Base-by-base conservation (phyloP, 257 asterid species). In the Linderniella brevidens region DNA sequence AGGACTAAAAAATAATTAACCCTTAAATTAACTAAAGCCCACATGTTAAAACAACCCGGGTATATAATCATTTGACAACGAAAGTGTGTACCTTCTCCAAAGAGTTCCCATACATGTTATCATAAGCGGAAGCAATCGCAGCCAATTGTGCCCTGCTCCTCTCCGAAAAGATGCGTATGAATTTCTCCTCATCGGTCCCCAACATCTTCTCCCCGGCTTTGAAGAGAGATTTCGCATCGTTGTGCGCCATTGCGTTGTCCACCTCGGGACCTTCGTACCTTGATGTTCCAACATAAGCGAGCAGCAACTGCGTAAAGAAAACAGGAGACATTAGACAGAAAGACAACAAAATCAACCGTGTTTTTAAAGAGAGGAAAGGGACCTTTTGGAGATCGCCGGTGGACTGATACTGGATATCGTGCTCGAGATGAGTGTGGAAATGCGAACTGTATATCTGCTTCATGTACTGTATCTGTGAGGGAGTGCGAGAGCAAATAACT, bases 201-300 rank as follows among this genome's bases (percentile, higher is more conserved):
- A 86, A 38, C 73, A 51, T 82, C 69, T 64, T 90, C 58, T 81
- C 99, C 43, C 99, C 99, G 15, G 99, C 96, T 65, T 79, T 85
- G 44, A 19, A 90, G 48, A 90, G 93, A 50, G 80, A 50, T 66
- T 73, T 82, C 58, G 99, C 94, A 73, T 90, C 99, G 52, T 66
- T 64, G 18, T 90, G 94, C 1, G 43, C 84, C 64, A 59, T 52
- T 53, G 71, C 73, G 50, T 64, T 57, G 63, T 90, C 99, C 63
- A 79, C 70, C 68, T 78, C 86, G 14, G 82, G 92, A 59, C 99
- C 99, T 71, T 85, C 96, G 50, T 85, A 79, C 17, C 96, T 80
- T 32, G 58, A 14, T 20, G 61, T 35, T 56, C 64, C 62, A 46
- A 76, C 46, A 36, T 50, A 82, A 18, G 93, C 74, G 38, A 82